Evolutionary conservation across 805 yeast species (phyloP), one percentile per base, ranked within the genome.

Genomic region (Candida boleticola): DNA sequence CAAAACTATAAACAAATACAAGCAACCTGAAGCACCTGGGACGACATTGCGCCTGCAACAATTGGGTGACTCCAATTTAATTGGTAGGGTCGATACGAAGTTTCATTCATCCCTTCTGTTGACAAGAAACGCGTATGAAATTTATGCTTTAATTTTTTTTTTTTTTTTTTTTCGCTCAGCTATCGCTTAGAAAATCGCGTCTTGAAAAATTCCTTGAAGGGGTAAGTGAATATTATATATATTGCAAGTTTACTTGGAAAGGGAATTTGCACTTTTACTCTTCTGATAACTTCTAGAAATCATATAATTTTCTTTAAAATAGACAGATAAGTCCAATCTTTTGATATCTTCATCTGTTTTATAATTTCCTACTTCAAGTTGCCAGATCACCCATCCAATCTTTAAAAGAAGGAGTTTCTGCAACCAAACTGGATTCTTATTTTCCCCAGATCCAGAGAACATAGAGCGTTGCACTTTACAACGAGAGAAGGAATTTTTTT

Each of bases 291-390:
- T 11, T 7, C 27, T 23, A 23, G 27, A 23, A 23, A 7, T 23
- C 11, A 11, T 11, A 7, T 7, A 23, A 11, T 23, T 23, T 23
- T 7, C 27, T 23, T 23, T 7, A 7, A 23, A 7, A 31, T 53
- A 48, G 5, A 54, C 47, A n/a, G 48, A 40, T 10, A 44, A 29
- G 39, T 61, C 63, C 9, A 49, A 48, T 23, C 54, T 47, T 17
- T 48, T 39, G 7, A 54, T 60, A 37, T 62, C 61, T 42, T 57
- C 64, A 37, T 23, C 7, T 7, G 27, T 23, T 23, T 23, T 23
- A n/a, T n/a, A n/a, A n/a, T n/a, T n/a, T n/a, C n/a, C n/a, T n/a
- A n/a, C n/a, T n/a, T n/a, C n/a, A n/a, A n/a, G n/a, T n/a, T n/a
- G n/a, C n/a, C n/a, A n/a, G n/a, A n/a, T n/a, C n/a, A n/a, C n/a